Evolutionary conservation across 2,329 filamentous ascomycete genomes (phyloP).

Genomic region (Colletotrichum euphorbiae): DNA sequence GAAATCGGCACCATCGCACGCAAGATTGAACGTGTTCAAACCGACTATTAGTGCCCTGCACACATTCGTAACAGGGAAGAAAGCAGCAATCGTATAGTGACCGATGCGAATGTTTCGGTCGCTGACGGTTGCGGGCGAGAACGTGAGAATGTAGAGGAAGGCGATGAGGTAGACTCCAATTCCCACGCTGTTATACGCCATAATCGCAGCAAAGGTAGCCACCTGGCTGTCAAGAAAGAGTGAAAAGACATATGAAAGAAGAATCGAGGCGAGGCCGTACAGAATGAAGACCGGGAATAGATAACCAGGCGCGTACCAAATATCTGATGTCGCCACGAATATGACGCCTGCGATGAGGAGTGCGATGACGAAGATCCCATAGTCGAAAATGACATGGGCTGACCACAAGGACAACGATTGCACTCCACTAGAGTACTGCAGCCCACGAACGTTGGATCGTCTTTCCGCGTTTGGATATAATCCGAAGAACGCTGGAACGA

Average conservation of each 20-base stretch:
- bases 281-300: conserved; percentile 74
- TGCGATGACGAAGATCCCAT: conserved; percentile 75
- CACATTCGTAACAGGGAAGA: conserved; percentile 82
- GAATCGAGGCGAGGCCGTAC: conserved; percentile 81
- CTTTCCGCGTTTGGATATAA: conserved; percentile 89
- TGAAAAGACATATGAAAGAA: conserved; percentile 84
- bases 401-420: conserved; percentile 85
- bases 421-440: conserved; percentile 94
- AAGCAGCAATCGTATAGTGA: conserved; percentile 78
- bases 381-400: conserved; percentile 85
- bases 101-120: conserved; percentile 73
- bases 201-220: conserved; percentile 84
- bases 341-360: conserved; percentile 77
- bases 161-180: conserved; percentile 79
- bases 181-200: conserved; percentile 78
- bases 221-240: conserved; percentile 83
- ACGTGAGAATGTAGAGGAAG: conserved; percentile 68
- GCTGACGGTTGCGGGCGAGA: conserved; percentile 65
- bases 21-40: conserved; percentile 85
- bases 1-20: conserved; percentile 75
- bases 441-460: conserved; percentile 79
- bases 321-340: conserved; percentile 71
- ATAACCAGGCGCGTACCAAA: conserved; percentile 85
- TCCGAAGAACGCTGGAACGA: conserved; percentile 87
- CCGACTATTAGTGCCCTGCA: conserved; percentile 79